Evolutionary conservation across 768 basidiomycete species (phyloP).

Genomic region (Hygrophorus pudorinus): DNA sequence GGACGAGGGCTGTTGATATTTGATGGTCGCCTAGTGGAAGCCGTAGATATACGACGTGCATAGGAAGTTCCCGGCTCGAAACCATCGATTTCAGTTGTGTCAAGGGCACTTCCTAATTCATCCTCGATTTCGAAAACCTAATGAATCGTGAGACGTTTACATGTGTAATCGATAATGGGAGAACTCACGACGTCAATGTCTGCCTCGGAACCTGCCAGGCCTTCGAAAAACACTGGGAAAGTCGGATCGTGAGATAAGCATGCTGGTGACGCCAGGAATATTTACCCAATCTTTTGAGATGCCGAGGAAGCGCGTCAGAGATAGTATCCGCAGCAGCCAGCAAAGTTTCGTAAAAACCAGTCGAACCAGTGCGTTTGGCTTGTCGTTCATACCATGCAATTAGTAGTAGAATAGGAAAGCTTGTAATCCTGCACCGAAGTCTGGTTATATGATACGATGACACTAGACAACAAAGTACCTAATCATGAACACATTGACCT

Average conservation of each 20-base stretch:
- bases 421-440: conserved; percentile 45
- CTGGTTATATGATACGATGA: neutral
- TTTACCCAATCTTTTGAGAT: conserved; percentile 65
- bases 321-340: conserved; percentile 55
- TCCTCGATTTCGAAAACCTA: conserved; percentile 79
- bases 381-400: conserved; percentile 87
- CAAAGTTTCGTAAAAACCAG: conserved; percentile 66
- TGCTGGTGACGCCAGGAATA: conserved; percentile 1
- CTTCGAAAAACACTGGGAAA: conserved; percentile 66
- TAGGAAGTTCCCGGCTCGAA: too few species aligned
- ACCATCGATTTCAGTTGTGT: conserved; percentile 30
- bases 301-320: conserved; percentile 68
- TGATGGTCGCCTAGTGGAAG: too few species aligned
- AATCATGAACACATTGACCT: conserved; percentile 87
- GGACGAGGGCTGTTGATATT: too few species aligned
- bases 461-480: conserved; percentile 30
- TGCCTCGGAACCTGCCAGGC: conserved; percentile 56
- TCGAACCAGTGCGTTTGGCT: conserved; percentile 54
- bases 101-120: conserved; percentile 50
- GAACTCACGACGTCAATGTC: conserved; percentile 65
- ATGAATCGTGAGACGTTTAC: neutral
- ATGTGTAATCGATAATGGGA: neutral
- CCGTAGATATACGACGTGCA: too few species aligned
- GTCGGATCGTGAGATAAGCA: neutral
- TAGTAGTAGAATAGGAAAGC: conserved; percentile 70